A percentile compares a stretch with the other conserved stretches of the same genome.
These are phyloP conservation scores for Lentinus tigrinus DNA, from an alignment of 768 basidiomycete genomes.

Conservation along the genomic window DNA sequence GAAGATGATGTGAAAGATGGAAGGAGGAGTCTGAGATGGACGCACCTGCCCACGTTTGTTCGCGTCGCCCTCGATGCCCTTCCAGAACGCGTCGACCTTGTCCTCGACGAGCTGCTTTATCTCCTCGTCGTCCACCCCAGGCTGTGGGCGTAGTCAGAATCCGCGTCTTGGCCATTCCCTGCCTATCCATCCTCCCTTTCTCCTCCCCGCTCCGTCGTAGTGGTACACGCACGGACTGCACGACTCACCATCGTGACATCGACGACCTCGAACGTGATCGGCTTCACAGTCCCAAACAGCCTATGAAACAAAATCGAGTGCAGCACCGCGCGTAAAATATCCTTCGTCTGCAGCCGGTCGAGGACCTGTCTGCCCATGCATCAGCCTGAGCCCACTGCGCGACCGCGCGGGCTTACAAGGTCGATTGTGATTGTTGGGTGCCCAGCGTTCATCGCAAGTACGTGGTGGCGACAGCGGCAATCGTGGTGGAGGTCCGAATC, in stretches of 20 bases:
- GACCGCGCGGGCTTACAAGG: conserved; percentile 33
- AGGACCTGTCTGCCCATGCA: conserved; percentile 48
- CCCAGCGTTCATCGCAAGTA: conserved; percentile 22
- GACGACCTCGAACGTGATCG: conserved; percentile 73
- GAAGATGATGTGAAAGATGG: background rate
- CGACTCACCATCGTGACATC: conserved; percentile 80
- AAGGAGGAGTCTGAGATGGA: background rate
- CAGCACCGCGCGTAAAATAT: conserved; percentile 73
- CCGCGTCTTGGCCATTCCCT: background rate
- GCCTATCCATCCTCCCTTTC: background rate
- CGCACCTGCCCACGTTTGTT: conserved; percentile 71
- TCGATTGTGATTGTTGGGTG: conserved; percentile 52
- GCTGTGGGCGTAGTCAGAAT: conserved; percentile 39
- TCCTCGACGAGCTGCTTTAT: conserved; percentile 72
- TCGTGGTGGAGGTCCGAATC: no score
- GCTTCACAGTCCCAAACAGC: conserved; percentile 76
- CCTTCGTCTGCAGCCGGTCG: conserved; percentile 70
- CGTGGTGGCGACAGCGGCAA: no score
- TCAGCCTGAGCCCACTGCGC: conserved; percentile 3
- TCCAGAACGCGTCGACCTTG: conserved; percentile 80
- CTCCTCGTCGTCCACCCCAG: conserved; percentile 71
- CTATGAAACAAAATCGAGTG: conserved; percentile 84
- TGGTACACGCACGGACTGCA: background rate
- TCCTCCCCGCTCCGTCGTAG: background rate
- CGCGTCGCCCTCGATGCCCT: conserved; percentile 60